These are phyloP conservation scores for Saccharomyces pastorianus DNA, from an alignment of 1,139 yeast genomes.

Conservation along the genomic window DNA sequence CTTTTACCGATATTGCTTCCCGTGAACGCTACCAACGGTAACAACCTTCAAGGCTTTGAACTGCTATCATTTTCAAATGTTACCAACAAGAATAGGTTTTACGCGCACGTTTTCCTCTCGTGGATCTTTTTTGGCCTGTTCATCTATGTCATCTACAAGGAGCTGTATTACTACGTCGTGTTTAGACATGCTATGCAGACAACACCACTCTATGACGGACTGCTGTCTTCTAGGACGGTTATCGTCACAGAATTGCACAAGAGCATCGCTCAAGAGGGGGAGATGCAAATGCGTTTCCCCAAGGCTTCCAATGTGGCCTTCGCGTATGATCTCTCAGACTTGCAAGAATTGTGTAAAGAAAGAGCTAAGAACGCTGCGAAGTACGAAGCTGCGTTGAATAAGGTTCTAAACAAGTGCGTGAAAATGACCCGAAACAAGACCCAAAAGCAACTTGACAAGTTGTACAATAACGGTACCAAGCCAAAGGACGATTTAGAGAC, in stretches of 20 bases:
- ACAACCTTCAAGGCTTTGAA: constrained; percentile 48
- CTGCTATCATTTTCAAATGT: constrained; percentile 58
- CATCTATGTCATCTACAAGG: constrained; percentile 59
- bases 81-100: constrained; percentile 48
- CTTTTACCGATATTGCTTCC: constrained; percentile 78
- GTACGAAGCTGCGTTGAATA: constrained; percentile 54
- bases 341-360: constrained; percentile 47
- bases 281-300: constrained; percentile 51
- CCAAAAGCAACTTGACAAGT: constrained; percentile 37
- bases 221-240: constrained; percentile 58
- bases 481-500: constrained; percentile 46
- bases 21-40: constrained; percentile 78
- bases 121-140: constrained; percentile 59
- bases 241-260: constrained; percentile 56
- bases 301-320: constrained; percentile 53
- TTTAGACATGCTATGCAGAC: constrained; percentile 62
- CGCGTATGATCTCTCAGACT: constrained; percentile 50
- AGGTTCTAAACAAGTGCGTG: constrained; percentile 48
- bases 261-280: constrained; percentile 42
- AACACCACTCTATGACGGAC: constrained; percentile 61
- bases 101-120: constrained; percentile 65
- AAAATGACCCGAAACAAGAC: constrained; percentile 47
- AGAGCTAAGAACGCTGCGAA: constrained; percentile 47
- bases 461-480: constrained; percentile 30
- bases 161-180: constrained; percentile 57